Percentiles rank a stretch among this genome's conserved stretches.
phyloP scores from a whole-genome alignment of 202 grass and related monocot species.

The Elaeis oleifera region DNA sequence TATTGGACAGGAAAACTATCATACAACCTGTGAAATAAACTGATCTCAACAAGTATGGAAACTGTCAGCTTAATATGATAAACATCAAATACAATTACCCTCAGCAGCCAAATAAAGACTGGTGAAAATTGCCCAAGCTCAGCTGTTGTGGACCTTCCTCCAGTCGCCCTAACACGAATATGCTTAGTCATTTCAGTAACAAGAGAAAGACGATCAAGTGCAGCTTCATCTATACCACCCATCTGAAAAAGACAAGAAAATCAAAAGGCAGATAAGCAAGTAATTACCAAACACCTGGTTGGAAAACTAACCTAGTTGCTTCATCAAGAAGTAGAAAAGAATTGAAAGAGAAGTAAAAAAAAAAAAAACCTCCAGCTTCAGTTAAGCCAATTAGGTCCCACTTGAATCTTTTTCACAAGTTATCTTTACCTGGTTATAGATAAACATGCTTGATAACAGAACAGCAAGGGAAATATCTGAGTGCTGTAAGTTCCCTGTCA shows the following conservation, averaged over 20 bases:
- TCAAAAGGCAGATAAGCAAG: neutral
- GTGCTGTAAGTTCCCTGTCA: constrained; percentile 92
- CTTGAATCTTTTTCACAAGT: no score
- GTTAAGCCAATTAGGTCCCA: no score
- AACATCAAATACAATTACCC: constrained; percentile 39
- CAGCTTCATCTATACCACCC: constrained; percentile 94
- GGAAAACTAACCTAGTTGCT: no score
- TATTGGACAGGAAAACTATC: no score
- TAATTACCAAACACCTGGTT: neutral
- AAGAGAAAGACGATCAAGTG: constrained; percentile 85
- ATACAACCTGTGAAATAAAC: neutral
- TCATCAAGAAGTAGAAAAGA: no score
- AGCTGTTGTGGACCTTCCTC: constrained; percentile 74
- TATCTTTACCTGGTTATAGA: constrained; percentile 87
- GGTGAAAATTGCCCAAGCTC: constrained; percentile 95
- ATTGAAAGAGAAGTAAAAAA: no score
- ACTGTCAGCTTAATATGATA: constrained; percentile 10
- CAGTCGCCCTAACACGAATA: constrained; percentile 83
- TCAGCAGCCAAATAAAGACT: constrained; percentile 89
- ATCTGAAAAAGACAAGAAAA: constrained; percentile 35
- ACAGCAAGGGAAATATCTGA: constrained; percentile 97
- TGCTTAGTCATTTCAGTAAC: constrained; percentile 99
- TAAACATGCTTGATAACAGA: constrained; percentile 95
- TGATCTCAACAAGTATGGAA: neutral
- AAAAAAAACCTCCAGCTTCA: no score